A percentile compares a stretch with the other conserved stretches of the same genome.
Conservation (phyloP, 176 grass and related monocot species). For the Neostapfia colusana region DNA sequence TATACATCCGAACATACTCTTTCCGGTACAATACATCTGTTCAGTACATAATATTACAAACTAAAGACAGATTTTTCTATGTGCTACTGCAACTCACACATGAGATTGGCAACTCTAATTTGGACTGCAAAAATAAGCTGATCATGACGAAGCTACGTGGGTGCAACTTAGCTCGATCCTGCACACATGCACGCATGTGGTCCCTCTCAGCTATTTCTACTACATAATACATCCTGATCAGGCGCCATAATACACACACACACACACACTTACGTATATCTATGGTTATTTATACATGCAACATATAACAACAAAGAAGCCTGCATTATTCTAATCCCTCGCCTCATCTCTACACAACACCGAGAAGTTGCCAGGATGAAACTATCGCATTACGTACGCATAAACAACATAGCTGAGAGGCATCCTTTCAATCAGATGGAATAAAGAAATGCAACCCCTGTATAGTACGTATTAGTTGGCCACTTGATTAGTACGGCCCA, state of each 20-base stretch:
- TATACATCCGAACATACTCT: conserved; percentile 21
- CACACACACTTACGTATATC: too few species aligned
- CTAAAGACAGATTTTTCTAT: conserved; percentile 22
- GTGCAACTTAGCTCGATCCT: conserved; percentile 38
- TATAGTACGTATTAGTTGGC: conserved; percentile 43
- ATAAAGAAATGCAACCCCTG: conserved; percentile 29
- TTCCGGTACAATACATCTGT: not conserved
- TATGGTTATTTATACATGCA: too few species aligned
- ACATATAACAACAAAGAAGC: conserved; percentile 5
- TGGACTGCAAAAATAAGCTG: conserved; percentile 32
- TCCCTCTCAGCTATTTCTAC: conserved; percentile 22
- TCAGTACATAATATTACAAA: too few species aligned
- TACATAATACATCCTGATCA: conserved; percentile 5
- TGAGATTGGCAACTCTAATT: conserved; percentile 41
- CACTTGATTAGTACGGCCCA: conserved; percentile 24
- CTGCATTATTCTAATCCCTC: conserved; percentile 37
- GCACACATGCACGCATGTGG: conserved; percentile 38
- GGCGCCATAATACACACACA: too few species aligned
- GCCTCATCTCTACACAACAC: conserved; percentile 49
- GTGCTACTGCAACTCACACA: conserved; percentile 31
- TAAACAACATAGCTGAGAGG: conserved; percentile 30
- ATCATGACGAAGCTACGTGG: conserved; percentile 48
- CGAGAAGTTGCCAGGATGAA: conserved; percentile 8
- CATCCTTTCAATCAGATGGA: conserved; percentile 28
- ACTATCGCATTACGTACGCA: conserved; percentile 36